Percentiles rank a stretch among this genome's conserved stretches.
Evolutionary conservation across 176 grass and related monocot species (phyloP).

Genomic region (Microstegium vimineum): DNA sequence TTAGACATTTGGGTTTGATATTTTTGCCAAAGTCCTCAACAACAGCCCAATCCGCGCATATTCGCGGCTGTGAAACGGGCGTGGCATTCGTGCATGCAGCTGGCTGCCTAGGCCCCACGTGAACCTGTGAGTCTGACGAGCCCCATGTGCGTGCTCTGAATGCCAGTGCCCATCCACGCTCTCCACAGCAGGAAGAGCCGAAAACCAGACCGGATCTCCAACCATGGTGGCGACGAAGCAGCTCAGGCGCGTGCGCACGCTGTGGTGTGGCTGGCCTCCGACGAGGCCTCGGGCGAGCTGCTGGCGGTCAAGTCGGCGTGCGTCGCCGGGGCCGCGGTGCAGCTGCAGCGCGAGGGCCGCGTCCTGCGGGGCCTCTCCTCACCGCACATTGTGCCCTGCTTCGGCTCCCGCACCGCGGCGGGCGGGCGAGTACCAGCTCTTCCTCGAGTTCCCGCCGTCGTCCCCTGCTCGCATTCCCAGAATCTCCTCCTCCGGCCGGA

Average conservation of each 20-base stretch:
- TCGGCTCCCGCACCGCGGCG: constrained; percentile 33
- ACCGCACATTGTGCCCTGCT: constrained; percentile 67
- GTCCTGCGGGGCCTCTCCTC: constrained; percentile 54
- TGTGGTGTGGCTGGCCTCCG: constrained; percentile 63
- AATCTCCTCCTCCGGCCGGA: too few relatives aligned
- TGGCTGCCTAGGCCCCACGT: too few relatives aligned
- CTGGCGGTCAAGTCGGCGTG: constrained; percentile 68
- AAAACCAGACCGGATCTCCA: neutral
- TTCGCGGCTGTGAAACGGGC: too few relatives aligned
- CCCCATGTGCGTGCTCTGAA: too few relatives aligned
- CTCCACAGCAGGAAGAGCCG: neutral
- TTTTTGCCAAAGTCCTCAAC: too few relatives aligned
- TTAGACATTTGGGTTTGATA: too few relatives aligned
- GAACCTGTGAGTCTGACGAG: too few relatives aligned
- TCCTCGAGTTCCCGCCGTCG: constrained; percentile 82
- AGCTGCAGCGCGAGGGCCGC: constrained; percentile 51
- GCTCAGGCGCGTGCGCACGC: constrained; percentile 44
- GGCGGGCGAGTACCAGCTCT: constrained; percentile 51
- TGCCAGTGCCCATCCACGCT: too few relatives aligned
- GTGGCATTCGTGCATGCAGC: too few relatives aligned
- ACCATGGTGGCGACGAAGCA: neutral
- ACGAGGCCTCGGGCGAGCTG: constrained; percentile 36
- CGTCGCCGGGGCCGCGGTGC: constrained; percentile 25
- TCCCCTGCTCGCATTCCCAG: too few relatives aligned
- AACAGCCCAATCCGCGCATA: too few relatives aligned